Evolutionary conservation across 73 alveolate species (phyloP).

Genomic region (Blepharisma japonicum): DNA sequence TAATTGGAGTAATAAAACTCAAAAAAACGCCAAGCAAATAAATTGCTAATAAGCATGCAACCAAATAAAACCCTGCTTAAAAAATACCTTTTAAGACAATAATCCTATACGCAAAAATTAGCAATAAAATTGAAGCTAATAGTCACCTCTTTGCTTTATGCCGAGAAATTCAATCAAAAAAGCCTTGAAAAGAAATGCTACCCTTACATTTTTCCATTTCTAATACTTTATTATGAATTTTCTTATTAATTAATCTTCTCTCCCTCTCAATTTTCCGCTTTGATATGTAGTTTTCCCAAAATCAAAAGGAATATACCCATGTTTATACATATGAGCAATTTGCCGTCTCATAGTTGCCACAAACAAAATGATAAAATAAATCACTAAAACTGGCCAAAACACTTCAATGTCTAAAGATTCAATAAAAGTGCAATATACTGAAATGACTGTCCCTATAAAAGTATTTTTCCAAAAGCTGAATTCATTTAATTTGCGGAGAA

Average conservation of each 20-base stretch:
- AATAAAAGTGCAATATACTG: conserved; percentile 35
- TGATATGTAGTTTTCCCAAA: conserved; percentile 6
- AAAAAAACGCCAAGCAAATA: not conserved
- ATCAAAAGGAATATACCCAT: conserved; percentile 29
- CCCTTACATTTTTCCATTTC: too few relatives aligned
- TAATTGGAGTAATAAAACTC: not conserved
- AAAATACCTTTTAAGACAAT: too few relatives aligned
- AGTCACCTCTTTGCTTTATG: too few relatives aligned
- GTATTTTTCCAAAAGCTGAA: conserved; percentile 38
- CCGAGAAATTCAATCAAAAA: too few relatives aligned
- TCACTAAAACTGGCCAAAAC: conserved; percentile 46
- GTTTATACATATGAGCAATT: conserved; percentile 31
- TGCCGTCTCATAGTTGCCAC: conserved; percentile 26
- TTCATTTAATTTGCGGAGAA: conserved; percentile 40
- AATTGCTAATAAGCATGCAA: not conserved
- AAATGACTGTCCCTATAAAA: conserved; percentile 26
- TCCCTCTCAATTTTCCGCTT: not conserved
- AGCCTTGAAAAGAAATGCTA: too few relatives aligned
- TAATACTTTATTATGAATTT: too few relatives aligned
- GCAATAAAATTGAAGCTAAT: too few relatives aligned
- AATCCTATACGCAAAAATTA: too few relatives aligned
- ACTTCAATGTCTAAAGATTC: conserved; percentile 46
- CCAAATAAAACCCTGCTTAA: conserved; percentile 3
- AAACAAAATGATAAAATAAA: conserved; percentile 34
- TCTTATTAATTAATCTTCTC: too few relatives aligned